A percentile compares a stretch with the other conserved stretches of the same genome.
These are phyloP conservation scores for Teratosphaeriaceae sp. DNA, from an alignment of 2,329 filamentous ascomycete species.

Conservation along the genomic window DNA sequence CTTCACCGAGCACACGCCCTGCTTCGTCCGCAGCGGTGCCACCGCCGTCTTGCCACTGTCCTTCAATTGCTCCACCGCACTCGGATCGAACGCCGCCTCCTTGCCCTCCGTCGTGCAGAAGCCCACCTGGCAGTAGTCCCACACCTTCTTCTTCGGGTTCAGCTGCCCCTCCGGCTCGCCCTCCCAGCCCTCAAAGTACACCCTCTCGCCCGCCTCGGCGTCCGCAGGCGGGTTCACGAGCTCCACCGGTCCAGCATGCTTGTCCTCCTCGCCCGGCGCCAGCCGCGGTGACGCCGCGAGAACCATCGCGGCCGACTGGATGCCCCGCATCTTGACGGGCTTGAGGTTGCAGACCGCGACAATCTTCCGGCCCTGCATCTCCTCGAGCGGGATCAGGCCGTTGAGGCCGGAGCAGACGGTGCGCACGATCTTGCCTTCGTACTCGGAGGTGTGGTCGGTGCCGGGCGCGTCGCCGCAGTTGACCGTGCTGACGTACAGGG, in stretches of 20 bases:
- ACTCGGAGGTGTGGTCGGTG: constrained; percentile 82
- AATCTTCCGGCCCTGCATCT: constrained; percentile 96
- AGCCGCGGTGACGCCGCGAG: constrained; percentile 83
- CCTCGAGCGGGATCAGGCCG: constrained; percentile 82
- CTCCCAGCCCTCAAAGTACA: constrained; percentile 91
- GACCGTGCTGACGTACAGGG: constrained; percentile 90
- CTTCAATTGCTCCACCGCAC: constrained; percentile 66
- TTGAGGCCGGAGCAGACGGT: constrained; percentile 97
- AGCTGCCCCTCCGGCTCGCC: constrained; percentile 87
- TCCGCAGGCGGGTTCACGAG: constrained; percentile 76
- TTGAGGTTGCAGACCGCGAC: constrained; percentile 97
- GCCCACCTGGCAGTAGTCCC: constrained; percentile 93
- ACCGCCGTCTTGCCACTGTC: constrained; percentile 51
- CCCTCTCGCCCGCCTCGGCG: constrained; percentile 74
- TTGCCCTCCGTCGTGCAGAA: constrained; percentile 81
- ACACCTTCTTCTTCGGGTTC: constrained; percentile 99
- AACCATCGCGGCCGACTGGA: constrained; percentile 81
- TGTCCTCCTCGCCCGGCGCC: constrained; percentile 73
- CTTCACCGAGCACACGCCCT: constrained; percentile 76
- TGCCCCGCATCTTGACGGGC: constrained; percentile 96
- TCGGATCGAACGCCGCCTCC: constrained; percentile 82
- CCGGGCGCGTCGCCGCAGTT: constrained; percentile 84
- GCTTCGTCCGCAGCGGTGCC: constrained; percentile 66
- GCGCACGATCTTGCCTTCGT: constrained; percentile 83
- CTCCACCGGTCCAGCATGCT: constrained; percentile 88